phyloP scores from a whole-genome alignment of 148 eudicot species.

The Vaccinium corymbosum region DNA sequence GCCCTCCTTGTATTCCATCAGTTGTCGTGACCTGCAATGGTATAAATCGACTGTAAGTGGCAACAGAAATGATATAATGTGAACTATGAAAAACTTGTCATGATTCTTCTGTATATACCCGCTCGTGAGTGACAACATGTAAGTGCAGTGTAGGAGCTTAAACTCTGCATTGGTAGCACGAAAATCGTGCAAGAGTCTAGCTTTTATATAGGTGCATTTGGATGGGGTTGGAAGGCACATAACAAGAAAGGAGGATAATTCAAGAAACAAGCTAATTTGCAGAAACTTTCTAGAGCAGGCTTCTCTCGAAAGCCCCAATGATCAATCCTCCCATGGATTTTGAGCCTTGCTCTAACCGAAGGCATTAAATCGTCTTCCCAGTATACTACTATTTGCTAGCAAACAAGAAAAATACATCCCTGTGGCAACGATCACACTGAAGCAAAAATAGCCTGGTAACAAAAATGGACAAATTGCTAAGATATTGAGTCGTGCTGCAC shows the following conservation, averaged over 20 bases:
- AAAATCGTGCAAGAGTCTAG: background rate
- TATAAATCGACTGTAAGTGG: background rate
- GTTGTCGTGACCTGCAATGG: conserved; percentile 43
- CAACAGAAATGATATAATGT: background rate
- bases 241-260: background rate
- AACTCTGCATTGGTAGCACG: background rate
- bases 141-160: conserved; percentile 1
- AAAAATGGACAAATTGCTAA: background rate
- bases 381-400: background rate
- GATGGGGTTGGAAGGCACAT: background rate
- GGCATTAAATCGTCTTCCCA: background rate
- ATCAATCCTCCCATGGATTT: background rate
- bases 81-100: background rate
- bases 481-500: background rate
- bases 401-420: background rate
- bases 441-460: background rate
- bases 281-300: background rate
- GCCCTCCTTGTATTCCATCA: conserved; percentile 38
- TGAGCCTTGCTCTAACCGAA: background rate
- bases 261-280: background rate
- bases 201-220: background rate
- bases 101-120: background rate
- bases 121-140: background rate
- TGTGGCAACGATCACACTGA: background rate
- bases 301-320: background rate